These are phyloP conservation scores for Aspergillus latus DNA, from an alignment of 2,329 filamentous ascomycete species.

Conservation along the genomic window DNA sequence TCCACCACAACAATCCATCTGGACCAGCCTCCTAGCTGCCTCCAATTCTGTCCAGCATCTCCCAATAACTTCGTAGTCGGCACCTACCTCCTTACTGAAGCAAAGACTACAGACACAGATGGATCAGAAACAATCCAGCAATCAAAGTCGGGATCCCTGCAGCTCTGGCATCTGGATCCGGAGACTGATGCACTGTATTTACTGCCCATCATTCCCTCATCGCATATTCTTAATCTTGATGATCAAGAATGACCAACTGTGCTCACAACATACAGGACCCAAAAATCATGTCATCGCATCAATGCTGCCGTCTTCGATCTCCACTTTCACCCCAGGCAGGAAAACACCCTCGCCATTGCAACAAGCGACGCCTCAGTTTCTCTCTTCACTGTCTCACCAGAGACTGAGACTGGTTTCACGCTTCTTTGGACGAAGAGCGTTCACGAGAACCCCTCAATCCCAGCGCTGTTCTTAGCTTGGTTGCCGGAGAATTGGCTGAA, in stretches of 20 bases:
- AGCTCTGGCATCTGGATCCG: constrained; percentile 60
- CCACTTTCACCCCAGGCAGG: constrained; percentile 67
- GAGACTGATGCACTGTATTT: constrained; percentile 29
- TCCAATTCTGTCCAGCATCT: constrained; percentile 46
- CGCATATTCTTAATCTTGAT: background rate
- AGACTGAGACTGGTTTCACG: constrained; percentile 24
- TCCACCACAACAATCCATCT: constrained; percentile 39
- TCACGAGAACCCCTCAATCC: constrained; percentile 54
- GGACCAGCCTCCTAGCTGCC: constrained; percentile 47
- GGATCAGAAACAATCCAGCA: constrained; percentile 46
- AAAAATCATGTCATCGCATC: constrained; percentile 61
- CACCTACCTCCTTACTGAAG: constrained; percentile 69
- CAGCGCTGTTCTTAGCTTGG: constrained; percentile 75
- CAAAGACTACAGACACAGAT: constrained; percentile 27
- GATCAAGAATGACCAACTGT: background rate
- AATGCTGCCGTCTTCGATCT: constrained; percentile 79
- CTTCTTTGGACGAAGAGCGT: constrained; percentile 48
- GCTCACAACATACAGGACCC: constrained; percentile 43
- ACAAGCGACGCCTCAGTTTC: constrained; percentile 65
- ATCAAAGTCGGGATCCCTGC: constrained; percentile 69
- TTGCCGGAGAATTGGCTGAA: constrained; percentile 51
- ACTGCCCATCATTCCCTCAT: background rate
- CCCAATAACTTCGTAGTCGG: constrained; percentile 73
- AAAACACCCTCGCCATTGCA: constrained; percentile 67
- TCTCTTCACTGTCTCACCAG: constrained; percentile 37